These are phyloP conservation scores for Boletellus emodensis DNA, from an alignment of 768 basidiomycete species.

Conservation along the genomic window DNA sequence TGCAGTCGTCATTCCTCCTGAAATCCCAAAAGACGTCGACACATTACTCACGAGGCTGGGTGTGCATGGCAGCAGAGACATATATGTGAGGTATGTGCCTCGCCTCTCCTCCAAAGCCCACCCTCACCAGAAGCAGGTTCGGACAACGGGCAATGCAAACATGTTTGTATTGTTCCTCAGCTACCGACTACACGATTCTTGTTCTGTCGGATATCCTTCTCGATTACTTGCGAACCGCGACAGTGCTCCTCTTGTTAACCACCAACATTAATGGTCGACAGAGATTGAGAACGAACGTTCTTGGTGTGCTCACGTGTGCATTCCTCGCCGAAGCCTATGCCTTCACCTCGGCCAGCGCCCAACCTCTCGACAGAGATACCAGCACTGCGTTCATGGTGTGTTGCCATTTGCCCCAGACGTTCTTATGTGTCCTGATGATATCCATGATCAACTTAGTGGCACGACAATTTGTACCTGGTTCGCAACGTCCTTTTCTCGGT, in stretches of 20 bases:
- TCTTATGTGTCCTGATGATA: background rate
- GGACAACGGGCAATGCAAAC: constrained; percentile 49
- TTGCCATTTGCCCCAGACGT: background rate
- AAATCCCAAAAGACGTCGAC: constrained; percentile 48
- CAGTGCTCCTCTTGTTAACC: constrained; percentile 45
- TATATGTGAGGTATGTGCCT: constrained; percentile 53
- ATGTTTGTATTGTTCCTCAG: constrained; percentile 64
- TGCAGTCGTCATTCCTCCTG: constrained; percentile 11
- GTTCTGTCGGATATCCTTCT: constrained; percentile 51
- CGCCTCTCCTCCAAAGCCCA: background rate
- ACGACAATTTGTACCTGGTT: constrained; percentile 50
- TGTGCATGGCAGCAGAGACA: constrained; percentile 51
- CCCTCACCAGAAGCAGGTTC: constrained; percentile 1
- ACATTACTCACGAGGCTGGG: constrained; percentile 51
- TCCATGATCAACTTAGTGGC: constrained; percentile 47
- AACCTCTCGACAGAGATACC: constrained; percentile 43
- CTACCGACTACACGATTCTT: constrained; percentile 57
- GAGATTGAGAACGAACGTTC: constrained; percentile 41
- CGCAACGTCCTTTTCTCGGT: constrained; percentile 59
- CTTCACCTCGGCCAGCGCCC: constrained; percentile 43
- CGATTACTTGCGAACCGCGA: constrained; percentile 46
- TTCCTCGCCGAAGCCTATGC: constrained; percentile 54
- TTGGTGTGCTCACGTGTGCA: constrained; percentile 47
- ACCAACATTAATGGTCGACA: constrained; percentile 38
- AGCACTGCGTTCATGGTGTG: constrained; percentile 38